A percentile compares a stretch with the other conserved stretches of the same genome.
These are phyloP conservation scores for Monosporascus sp. DNA, from an alignment of 2,329 filamentous ascomycete genomes.

Conservation along the genomic window DNA sequence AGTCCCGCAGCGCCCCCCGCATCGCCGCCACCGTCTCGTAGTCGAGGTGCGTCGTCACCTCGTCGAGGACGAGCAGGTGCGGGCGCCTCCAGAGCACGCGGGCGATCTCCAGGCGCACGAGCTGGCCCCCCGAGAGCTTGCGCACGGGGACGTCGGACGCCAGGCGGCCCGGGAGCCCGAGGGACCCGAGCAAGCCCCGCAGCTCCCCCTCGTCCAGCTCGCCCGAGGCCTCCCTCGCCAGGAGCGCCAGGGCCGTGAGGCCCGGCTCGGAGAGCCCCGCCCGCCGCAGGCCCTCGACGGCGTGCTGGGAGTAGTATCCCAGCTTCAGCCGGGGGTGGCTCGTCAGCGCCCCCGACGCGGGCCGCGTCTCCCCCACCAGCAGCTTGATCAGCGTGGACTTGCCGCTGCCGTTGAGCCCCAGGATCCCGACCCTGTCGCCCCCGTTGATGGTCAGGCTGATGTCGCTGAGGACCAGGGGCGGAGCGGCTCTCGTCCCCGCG, in stretches of 20 bases:
- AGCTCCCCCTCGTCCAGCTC: constrained; percentile 61
- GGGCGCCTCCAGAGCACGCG: constrained; percentile 63
- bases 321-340: constrained; percentile 65
- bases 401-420: constrained; percentile 75
- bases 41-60: constrained; percentile 81
- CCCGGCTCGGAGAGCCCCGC: constrained; percentile 42
- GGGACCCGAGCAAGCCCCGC: constrained; percentile 58
- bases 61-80: constrained; percentile 71
- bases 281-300: constrained; percentile 62
- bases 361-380: constrained; percentile 55
- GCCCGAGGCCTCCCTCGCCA: constrained; percentile 50
- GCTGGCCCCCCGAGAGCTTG: constrained; percentile 76
- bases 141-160: constrained; percentile 68
- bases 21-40: constrained; percentile 74
- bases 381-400: constrained; percentile 75
- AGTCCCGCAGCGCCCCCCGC: constrained; percentile 58
- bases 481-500: constrained; percentile 23
- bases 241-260: constrained; percentile 60
- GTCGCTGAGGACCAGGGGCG: constrained; percentile 50
- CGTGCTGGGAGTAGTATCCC: constrained; percentile 77
- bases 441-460: constrained; percentile 65
- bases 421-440: constrained; percentile 68
- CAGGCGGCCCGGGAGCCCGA: constrained; percentile 65
- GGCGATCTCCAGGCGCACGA: constrained; percentile 61
- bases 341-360: constrained; percentile 56